phyloP scores from a whole-genome alignment of 78 protist genomes.

The Dictyostelium brefeldianum region DNA sequence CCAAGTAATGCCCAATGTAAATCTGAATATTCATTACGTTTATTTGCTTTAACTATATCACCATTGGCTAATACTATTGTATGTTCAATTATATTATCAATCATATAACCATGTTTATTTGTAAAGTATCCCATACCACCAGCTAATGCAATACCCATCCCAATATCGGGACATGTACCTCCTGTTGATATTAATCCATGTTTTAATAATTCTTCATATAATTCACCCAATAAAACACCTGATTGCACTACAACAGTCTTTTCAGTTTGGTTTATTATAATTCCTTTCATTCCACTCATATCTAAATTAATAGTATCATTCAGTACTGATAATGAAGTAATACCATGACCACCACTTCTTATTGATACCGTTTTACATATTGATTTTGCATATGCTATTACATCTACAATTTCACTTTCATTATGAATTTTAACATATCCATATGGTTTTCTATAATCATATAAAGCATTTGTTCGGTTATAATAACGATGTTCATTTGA shows the following conservation, averaged over 20 bases:
- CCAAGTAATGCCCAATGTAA: background rate
- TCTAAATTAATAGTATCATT: conserved; percentile 15
- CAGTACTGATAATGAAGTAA: background rate
- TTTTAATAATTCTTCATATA: background rate
- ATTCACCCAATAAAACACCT: background rate
- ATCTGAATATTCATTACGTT: background rate
- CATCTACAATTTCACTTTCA: too few relatives aligned
- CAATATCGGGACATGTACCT: conserved; percentile 30
- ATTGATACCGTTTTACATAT: background rate
- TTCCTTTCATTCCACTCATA: conserved; percentile 8
- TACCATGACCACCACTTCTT: conserved; percentile 25
- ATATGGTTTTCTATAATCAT: too few relatives aligned
- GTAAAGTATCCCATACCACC: conserved; percentile 28
- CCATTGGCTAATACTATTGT: background rate
- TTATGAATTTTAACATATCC: too few relatives aligned
- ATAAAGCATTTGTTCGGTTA: too few relatives aligned
- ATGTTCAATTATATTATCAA: conserved; percentile 8
- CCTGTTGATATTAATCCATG: background rate
- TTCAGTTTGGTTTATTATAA: background rate
- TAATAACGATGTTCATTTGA: too few relatives aligned
- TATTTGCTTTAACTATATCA: background rate
- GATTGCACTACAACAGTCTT: background rate
- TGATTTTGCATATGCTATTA: too few relatives aligned
- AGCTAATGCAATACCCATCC: background rate
- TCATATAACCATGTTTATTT: background rate